Percentiles rank a stretch among this genome's conserved stretches.
Evolutionary conservation across 2,329 filamentous ascomycete species (phyloP).

Genomic region (Cyclaneusma minus): DNA sequence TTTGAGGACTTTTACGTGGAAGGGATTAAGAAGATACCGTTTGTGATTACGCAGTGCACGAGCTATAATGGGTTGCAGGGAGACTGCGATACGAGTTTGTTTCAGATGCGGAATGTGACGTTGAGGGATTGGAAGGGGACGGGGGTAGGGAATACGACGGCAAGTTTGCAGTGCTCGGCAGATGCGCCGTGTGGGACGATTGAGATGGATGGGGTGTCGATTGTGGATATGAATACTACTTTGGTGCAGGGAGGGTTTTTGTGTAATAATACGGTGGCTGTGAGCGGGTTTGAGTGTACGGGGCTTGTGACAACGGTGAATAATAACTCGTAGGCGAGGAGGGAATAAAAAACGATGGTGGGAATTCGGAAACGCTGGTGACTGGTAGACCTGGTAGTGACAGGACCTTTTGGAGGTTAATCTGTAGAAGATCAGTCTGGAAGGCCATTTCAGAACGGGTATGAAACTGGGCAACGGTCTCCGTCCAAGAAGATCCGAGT

Average conservation of each 20-base stretch:
- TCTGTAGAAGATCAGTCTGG: too few species aligned
- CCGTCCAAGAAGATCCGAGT: too few species aligned
- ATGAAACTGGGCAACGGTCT: too few species aligned
- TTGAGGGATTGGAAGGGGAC: constrained; percentile 11
- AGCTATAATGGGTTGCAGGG: constrained; percentile 19
- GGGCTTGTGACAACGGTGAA: too few species aligned
- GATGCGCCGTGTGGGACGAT: constrained; percentile 15
- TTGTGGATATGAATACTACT: constrained; percentile 11
- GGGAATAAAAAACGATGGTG: too few species aligned
- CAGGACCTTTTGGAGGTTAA: too few species aligned
- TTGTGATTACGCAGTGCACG: constrained; percentile 25
- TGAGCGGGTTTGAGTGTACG: constrained; percentile 14
- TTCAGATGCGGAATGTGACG: constrained; percentile 21
- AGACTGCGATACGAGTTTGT: constrained; percentile 23
- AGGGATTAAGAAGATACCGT: constrained; percentile 15
- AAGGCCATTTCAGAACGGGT: too few species aligned
- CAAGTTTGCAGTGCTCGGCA: constrained; percentile 18
- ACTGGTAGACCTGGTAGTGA: too few species aligned
- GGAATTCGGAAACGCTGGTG: too few species aligned
- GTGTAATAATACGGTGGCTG: constrained; percentile 13
- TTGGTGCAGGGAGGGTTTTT: constrained; percentile 10
- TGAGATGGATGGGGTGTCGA: constrained; percentile 8
- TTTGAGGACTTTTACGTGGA: constrained; percentile 20
- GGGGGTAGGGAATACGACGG: constrained; percentile 7
- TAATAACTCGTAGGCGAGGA: too few species aligned